Conservation (phyloP, 345 rosid species). For the Eucalyptus caleyi region DNA sequence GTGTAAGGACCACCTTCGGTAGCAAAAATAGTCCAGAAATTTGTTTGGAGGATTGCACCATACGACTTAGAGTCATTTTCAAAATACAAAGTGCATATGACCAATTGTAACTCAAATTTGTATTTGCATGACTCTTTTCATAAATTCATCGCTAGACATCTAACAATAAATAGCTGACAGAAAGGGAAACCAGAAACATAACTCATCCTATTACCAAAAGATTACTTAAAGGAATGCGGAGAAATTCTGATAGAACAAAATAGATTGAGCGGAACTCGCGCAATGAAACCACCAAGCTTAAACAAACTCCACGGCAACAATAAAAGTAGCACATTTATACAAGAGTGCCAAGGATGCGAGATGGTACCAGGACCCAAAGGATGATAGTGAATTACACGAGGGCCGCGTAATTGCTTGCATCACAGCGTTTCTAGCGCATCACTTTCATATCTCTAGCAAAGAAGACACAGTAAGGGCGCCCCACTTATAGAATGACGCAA, state of each 20-base stretch:
- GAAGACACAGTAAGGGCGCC: not conserved
- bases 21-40: not conserved
- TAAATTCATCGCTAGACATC: not conserved
- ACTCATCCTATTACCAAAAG: not conserved
- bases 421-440: not conserved
- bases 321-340: not conserved
- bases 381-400: not conserved
- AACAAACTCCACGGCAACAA: not conserved
- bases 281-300: not conserved
- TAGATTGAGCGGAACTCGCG: not conserved
- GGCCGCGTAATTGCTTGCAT: not conserved
- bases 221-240: not conserved
- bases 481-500: not conserved
- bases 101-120: not conserved
- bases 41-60: not conserved
- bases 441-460: too few relatives aligned
- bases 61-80: not conserved
- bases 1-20: not conserved
- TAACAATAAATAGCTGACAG: not conserved
- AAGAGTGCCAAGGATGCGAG: not conserved
- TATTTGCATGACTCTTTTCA: not conserved
- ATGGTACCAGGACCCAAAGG: not conserved
- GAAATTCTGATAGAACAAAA: not conserved
- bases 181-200: not conserved
- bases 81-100: not conserved